Conservation (phyloP, 257 asterid genomes). For the Schizonepeta tenuifolia region DNA sequence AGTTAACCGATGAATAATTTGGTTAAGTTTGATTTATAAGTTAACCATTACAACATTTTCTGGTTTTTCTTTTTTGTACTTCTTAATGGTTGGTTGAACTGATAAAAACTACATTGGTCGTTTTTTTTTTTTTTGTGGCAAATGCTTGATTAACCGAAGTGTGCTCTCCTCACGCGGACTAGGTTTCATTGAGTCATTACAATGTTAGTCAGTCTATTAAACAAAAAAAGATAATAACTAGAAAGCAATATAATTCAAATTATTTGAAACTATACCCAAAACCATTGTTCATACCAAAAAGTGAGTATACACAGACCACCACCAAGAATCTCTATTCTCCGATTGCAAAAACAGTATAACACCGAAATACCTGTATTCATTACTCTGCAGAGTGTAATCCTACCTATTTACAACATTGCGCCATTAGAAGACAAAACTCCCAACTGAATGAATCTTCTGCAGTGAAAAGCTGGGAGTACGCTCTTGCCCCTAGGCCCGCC, state of each 20-base stretch:
- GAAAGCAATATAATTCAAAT: neutral
- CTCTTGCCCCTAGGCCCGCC: neutral
- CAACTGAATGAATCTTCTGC: neutral
- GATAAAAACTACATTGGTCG: too few species aligned
- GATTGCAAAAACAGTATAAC: neutral
- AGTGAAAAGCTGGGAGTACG: neutral
- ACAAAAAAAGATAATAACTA: neutral
- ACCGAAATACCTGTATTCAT: neutral
- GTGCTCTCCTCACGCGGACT: too few species aligned
- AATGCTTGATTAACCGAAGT: too few species aligned
- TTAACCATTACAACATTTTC: too few species aligned
- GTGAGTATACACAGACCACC: neutral
- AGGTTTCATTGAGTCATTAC: too few species aligned
- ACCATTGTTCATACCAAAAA: neutral
- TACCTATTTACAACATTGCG: constrained; percentile 14
- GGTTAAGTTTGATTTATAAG: too few species aligned
- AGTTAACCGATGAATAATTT: too few species aligned
- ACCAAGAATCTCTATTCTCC: neutral
- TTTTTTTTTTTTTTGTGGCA: too few species aligned
- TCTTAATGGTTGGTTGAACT: too few species aligned
- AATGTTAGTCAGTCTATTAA: neutral
- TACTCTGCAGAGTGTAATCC: neutral
- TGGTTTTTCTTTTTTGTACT: too few species aligned
- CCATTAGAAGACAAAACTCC: neutral
- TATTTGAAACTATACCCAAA: neutral